Evolutionary conservation across 2,329 filamentous ascomycete genomes (phyloP).

Genomic region (Colletotrichum melonis): DNA sequence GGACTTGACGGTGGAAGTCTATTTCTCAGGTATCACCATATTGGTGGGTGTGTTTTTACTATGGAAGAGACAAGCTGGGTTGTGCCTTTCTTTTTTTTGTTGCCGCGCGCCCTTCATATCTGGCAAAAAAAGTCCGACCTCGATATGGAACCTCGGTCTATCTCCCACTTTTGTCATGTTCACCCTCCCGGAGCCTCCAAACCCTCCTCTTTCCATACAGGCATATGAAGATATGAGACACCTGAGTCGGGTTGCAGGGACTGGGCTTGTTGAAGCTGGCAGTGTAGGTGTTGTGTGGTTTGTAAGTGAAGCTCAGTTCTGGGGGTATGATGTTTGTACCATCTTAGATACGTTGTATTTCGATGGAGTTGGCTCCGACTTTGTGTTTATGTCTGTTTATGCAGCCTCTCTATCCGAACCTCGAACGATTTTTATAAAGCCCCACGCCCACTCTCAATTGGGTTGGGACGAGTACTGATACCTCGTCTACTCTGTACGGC

Average conservation of each 20-base stretch:
- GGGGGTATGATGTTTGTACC: neutral
- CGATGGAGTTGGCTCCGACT: neutral
- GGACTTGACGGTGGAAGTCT: neutral
- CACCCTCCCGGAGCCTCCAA: neutral
- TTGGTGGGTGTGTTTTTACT: neutral
- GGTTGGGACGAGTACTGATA: neutral
- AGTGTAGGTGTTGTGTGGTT: neutral
- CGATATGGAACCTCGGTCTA: neutral
- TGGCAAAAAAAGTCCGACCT: neutral
- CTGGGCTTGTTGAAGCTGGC: neutral
- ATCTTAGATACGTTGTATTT: neutral
- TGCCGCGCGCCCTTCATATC: neutral
- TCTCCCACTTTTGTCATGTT: neutral
- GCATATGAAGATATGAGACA: neutral
- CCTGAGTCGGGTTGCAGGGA: constrained; percentile 11
- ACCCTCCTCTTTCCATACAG: neutral
- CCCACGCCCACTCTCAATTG: neutral
- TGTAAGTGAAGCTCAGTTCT: neutral
- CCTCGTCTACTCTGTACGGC: too few species aligned
- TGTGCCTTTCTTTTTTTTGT: constrained; percentile 7
- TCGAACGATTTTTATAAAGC: constrained; percentile 14
- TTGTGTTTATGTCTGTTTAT: neutral
- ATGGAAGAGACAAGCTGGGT: constrained; percentile 1
- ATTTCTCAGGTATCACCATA: neutral
- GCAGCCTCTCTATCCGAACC: neutral